Percentiles rank a stretch among this genome's conserved stretches.
phyloP scores from a whole-genome alignment of 208 protist species.

The Leishmania martiniquensis region DNA sequence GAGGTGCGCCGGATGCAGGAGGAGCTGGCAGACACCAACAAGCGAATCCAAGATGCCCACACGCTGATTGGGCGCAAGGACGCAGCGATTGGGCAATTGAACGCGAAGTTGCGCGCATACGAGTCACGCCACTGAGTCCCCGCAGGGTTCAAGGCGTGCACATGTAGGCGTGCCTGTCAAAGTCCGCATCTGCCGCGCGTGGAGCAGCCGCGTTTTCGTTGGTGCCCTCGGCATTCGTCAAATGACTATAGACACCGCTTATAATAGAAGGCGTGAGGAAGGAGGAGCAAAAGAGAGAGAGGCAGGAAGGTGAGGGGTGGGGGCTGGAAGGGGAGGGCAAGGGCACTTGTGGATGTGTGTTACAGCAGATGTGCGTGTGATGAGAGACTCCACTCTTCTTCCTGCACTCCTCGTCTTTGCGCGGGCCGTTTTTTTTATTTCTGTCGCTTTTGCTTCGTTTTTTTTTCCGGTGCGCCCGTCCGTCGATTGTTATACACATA shows the following conservation, averaged over 20 bases:
- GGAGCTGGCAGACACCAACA: constrained; percentile 68
- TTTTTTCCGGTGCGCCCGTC: not conserved
- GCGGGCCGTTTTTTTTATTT: not conserved
- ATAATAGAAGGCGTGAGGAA: not conserved
- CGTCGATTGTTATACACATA: not conserved
- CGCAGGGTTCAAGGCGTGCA: not conserved
- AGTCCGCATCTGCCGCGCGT: not conserved
- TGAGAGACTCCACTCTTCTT: not conserved
- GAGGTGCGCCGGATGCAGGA: constrained; percentile 75
- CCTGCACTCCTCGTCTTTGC: not conserved
- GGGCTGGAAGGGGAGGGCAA: not conserved
- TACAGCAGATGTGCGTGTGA: not conserved
- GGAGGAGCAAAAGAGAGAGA: not conserved
- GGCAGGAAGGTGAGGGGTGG: not conserved
- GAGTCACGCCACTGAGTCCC: constrained; percentile 50
- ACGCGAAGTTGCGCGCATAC: constrained; percentile 78
- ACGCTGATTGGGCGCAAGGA: constrained; percentile 82
- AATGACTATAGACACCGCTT: not conserved
- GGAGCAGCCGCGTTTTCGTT: not conserved
- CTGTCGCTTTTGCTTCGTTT: not conserved
- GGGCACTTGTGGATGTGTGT: not conserved
- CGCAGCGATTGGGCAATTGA: constrained; percentile 82
- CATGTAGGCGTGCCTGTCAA: not conserved
- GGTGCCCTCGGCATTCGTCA: not conserved
- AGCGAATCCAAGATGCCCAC: constrained; percentile 82